A percentile compares a stretch with the other conserved stretches of the same genome.
phyloP scores from a whole-genome alignment of 2,329 filamentous ascomycete species.

The Penicillium griseofulvum region DNA sequence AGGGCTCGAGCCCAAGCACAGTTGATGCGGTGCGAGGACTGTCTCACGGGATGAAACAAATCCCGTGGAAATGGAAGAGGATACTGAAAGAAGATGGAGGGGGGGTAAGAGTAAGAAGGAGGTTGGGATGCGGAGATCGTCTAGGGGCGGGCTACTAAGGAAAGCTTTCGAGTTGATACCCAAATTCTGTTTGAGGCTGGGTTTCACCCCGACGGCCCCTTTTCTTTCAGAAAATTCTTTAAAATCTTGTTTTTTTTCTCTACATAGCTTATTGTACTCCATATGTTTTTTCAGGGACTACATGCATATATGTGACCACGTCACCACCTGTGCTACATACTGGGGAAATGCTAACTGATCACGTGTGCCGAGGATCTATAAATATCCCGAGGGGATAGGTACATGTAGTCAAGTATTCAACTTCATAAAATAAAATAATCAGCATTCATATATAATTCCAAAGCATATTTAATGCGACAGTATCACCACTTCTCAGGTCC shows the following conservation, averaged over 20 bases:
- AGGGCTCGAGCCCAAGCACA: constrained; percentile 8
- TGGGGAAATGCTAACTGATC: not conserved
- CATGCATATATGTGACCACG: not conserved
- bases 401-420: not conserved
- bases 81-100: constrained; percentile 1
- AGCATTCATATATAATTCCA: too few species aligned
- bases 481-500: constrained; percentile 12
- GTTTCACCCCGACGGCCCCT: not conserved
- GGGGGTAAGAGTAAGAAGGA: constrained; percentile 10
- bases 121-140: constrained; percentile 8
- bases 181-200: constrained; percentile 12
- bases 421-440: too few species aligned
- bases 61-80: not conserved
- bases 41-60: constrained; percentile 4
- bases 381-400: not conserved
- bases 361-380: not conserved
- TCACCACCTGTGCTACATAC: not conserved
- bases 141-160: constrained; percentile 1
- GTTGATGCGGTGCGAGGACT: constrained; percentile 3
- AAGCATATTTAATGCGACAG: too few species aligned
- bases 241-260: not conserved
- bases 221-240: not conserved
- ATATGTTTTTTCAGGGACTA: not conserved
- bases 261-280: not conserved
- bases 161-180: constrained; percentile 11